Evolutionary conservation across 1,284 basidiomycete genomes (phyloP).

Genomic region (Ceratobasidium sp.): DNA sequence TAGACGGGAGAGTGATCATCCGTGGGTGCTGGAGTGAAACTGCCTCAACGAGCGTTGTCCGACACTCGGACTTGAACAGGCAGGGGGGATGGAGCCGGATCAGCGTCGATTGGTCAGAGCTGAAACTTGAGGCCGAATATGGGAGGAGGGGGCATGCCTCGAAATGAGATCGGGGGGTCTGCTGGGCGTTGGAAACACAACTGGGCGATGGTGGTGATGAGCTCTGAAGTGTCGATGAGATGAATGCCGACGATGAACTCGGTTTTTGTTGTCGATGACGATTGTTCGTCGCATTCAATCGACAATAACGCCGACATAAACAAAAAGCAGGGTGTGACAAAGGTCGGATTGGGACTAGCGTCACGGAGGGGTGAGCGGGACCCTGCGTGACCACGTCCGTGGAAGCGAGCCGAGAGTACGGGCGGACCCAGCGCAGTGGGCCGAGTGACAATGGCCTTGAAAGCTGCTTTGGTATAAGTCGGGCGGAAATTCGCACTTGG

Average conservation of each 20-base stretch:
- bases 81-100: neutral
- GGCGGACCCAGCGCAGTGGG: neutral
- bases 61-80: neutral
- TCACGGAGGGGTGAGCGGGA: neutral
- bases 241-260: neutral
- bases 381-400: neutral
- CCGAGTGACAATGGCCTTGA: slow-evolving; percentile 1
- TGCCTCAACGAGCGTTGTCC: neutral
- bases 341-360: neutral
- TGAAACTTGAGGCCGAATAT: neutral
- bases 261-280: neutral
- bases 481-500: slow-evolving; percentile 1
- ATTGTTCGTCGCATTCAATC: too few relatives aligned
- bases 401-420: neutral
- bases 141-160: neutral
- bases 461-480: slow-evolving; percentile 4
- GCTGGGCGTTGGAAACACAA: too few relatives aligned
- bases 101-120: neutral
- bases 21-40: neutral
- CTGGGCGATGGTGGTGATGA: neutral
- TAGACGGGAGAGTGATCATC: too few relatives aligned
- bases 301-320: neutral
- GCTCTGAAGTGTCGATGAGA: neutral
- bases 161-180: slow-evolving; percentile 4
- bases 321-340: slow-evolving; percentile 17